Base-by-base conservation (phyloP, 2,329 filamentous ascomycete species). In the Stenocarpella maydis region DNA sequence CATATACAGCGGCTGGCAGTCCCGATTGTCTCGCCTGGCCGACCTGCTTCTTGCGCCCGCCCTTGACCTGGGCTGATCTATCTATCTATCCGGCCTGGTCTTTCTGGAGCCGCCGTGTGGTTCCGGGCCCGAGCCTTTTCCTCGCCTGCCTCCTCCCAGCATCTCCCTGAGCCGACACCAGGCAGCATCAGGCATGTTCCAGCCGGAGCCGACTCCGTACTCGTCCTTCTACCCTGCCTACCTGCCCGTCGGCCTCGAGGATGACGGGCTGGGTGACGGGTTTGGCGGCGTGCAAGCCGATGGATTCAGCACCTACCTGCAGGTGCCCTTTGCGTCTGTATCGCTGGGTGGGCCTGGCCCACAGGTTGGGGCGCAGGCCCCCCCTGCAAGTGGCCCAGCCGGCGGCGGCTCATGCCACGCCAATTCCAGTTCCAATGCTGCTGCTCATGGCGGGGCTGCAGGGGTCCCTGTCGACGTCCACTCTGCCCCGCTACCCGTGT, bases 191-290 rank as follows among this genome's bases (percentile, higher is more conserved):
- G 82, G 80, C 78, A 88, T 88, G 86, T 88, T 86, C 80, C 83
- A 86, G 78, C 83, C 86, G 75, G 83, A 86, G 74, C 80, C 84
- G 67, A 84, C 83, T 66, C 82, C 85, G 67, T 86, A 82, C 72
- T 77, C 80, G 73, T 78, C 81, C 73, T 83, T 47, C 24, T 64
- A 37, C 50, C 43, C 54, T 24, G 26, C 55, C 34, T 71, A 67
- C 45, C 21, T 67, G 2, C 21, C 34, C 26, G 19, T 26, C 21
- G 31, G 49, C 26, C n/a, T 82, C 74, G 80, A 78, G 74, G 80
- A 80, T 73, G 83, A 83, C 80, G 82, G 80, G 74, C 75, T 84
- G 74, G 78, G 75, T n/a, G 26, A 52, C 47, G 45, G 34, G 28
- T 50, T 47, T 9, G 50, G 65, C 17, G 19, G 50, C 34, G 28